A percentile compares a stretch with the other conserved stretches of the same genome.
Evolutionary conservation across 495 filamentous ascomycete species (phyloP).

Genomic region (Hypoxylon lenormandii): DNA sequence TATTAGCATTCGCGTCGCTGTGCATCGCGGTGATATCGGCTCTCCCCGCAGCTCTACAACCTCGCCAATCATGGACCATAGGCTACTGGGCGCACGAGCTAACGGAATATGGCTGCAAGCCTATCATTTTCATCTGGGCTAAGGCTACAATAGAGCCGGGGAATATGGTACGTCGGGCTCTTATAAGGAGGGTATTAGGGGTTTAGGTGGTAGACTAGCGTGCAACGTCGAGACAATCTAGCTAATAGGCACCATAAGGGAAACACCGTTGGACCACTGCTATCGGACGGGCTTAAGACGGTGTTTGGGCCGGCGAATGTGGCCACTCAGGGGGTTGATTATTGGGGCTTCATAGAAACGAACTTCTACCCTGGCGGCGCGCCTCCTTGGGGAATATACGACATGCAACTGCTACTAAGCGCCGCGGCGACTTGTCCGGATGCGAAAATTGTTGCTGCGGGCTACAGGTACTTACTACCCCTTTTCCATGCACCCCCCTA

Average conservation of each 20-base stretch:
- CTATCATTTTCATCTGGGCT: constrained; percentile 62
- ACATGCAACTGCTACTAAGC: constrained; percentile 48
- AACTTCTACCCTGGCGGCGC: constrained; percentile 55
- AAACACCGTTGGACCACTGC: constrained; percentile 55
- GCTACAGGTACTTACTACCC: constrained; percentile 43
- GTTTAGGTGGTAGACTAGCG: too few relatives aligned
- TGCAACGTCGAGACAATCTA: neutral
- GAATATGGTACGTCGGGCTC: constrained; percentile 61
- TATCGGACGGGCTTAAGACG: constrained; percentile 54
- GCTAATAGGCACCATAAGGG: constrained; percentile 50
- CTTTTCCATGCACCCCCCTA: neutral
- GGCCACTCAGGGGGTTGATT: constrained; percentile 57
- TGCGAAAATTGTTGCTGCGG: constrained; percentile 48
- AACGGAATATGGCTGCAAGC: constrained; percentile 55
- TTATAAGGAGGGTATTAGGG: neutral
- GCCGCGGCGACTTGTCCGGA: constrained; percentile 48
- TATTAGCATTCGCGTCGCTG: constrained; percentile 22
- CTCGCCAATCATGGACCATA: constrained; percentile 46
- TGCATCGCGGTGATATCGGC: constrained; percentile 29
- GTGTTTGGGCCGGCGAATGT: constrained; percentile 56
- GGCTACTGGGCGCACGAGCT: constrained; percentile 57
- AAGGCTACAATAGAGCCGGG: constrained; percentile 63
- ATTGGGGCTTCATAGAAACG: constrained; percentile 54
- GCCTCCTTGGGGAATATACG: constrained; percentile 53
- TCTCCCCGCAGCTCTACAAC: constrained; percentile 27